Percentiles rank a stretch among this genome's conserved stretches.
Conservation (phyloP, 169 alveolate species). For the Neospora caninum region DNA sequence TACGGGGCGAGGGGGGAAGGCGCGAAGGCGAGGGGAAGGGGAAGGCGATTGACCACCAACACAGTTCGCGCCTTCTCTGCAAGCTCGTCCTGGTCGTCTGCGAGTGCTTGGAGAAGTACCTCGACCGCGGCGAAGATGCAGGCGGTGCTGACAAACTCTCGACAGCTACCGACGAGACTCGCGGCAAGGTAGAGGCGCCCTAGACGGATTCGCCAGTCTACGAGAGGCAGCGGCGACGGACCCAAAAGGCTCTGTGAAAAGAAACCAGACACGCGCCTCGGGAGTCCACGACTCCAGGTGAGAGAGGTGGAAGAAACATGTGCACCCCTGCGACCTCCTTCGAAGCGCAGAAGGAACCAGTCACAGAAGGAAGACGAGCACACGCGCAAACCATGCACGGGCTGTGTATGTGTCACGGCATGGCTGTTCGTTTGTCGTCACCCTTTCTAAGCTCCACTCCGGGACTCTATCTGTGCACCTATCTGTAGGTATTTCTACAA, state of each 20-base stretch:
- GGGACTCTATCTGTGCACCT: too few species aligned
- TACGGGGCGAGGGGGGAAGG: background rate
- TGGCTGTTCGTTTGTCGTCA: too few species aligned
- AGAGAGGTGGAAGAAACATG: background rate
- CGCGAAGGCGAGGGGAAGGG: background rate
- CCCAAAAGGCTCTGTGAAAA: background rate
- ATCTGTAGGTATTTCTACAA: too few species aligned
- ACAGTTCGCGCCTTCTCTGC: background rate
- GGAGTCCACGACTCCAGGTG: too few species aligned
- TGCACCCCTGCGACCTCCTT: too few species aligned
- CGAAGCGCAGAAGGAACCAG: too few species aligned
- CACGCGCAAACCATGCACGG: too few species aligned
- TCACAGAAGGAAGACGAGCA: too few species aligned
- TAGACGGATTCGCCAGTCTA: conserved; percentile 34
- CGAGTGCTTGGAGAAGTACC: background rate
- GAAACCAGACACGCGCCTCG: too few species aligned
- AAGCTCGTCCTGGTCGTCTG: background rate
- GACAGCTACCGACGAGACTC: background rate
- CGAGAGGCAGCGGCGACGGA: background rate
- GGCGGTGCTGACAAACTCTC: background rate
- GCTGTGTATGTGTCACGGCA: too few species aligned
- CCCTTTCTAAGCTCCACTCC: too few species aligned
- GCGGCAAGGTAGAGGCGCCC: conserved; percentile 21
- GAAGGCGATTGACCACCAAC: background rate
- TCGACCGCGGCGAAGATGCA: background rate